Conservation (phyloP, 768 basidiomycete species). For the Podaxis sp. region DNA sequence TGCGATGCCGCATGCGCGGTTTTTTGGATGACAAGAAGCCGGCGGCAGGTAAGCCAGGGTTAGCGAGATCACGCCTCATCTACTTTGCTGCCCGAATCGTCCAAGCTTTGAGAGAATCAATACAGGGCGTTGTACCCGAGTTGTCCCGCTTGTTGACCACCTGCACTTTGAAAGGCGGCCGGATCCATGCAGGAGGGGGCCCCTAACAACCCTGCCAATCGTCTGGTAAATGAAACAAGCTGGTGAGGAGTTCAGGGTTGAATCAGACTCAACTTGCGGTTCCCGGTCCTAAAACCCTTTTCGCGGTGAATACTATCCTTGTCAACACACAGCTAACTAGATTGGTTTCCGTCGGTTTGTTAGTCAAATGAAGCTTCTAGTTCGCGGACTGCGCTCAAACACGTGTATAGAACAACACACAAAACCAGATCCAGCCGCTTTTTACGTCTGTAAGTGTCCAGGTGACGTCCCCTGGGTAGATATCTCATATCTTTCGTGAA, state of each 20-base stretch:
- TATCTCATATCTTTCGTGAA: background rate
- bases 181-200: background rate
- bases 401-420: background rate
- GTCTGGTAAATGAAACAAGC: background rate
- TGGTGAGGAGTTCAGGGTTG: background rate
- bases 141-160: too few relatives aligned
- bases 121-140: too few relatives aligned
- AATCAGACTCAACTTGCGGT: background rate
- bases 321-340: background rate
- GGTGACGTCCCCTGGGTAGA: background rate
- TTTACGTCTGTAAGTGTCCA: background rate
- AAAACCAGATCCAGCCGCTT: background rate
- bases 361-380: background rate
- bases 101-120: too few relatives aligned
- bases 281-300: background rate
- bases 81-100: too few relatives aligned
- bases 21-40: slow-evolving; percentile 3
- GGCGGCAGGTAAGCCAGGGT: background rate
- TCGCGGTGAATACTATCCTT: background rate
- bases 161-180: too few relatives aligned
- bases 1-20: background rate
- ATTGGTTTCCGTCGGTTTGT: background rate
- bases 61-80: too few relatives aligned
- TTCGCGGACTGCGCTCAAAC: background rate
- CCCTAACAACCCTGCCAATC: background rate